These are phyloP conservation scores for Anthracocystis panici-leucophaei DNA, from an alignment of 1,284 basidiomycete genomes.

Conservation along the genomic window DNA sequence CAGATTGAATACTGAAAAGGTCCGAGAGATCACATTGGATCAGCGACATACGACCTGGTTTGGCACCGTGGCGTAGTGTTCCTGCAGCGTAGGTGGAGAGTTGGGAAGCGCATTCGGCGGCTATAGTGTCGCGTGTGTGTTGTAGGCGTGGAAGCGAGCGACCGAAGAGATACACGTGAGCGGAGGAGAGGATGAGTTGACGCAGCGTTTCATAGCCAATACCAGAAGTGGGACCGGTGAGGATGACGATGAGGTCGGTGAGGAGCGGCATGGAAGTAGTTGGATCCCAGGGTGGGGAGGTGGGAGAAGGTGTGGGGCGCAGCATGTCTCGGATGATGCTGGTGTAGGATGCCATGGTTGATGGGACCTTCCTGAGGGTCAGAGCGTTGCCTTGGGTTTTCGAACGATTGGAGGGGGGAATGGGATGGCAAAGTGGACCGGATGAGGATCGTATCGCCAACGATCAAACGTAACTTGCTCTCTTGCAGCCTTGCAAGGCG, in stretches of 20 bases:
- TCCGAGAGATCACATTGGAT: slow-evolving; percentile 51
- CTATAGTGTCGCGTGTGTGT: slow-evolving; percentile 9
- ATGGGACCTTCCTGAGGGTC: too few relatives aligned
- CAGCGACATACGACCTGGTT: slow-evolving; percentile 29
- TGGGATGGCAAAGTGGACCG: too few relatives aligned
- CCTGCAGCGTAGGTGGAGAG: not conserved
- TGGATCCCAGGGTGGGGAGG: slow-evolving; percentile 25
- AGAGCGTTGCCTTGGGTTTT: too few relatives aligned
- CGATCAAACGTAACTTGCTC: too few relatives aligned
- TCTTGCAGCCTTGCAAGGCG: too few relatives aligned
- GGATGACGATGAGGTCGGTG: slow-evolving; percentile 46
- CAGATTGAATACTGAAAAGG: slow-evolving; percentile 39
- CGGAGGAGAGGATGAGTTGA: slow-evolving; percentile 48
- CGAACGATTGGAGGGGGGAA: too few relatives aligned
- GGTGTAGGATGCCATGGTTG: slow-evolving; percentile 38
- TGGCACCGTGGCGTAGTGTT: not conserved
- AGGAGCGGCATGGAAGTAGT: slow-evolving; percentile 28
- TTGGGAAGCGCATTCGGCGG: slow-evolving; percentile 9
- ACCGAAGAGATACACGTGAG: slow-evolving; percentile 59
- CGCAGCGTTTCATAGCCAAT: slow-evolving; percentile 59
- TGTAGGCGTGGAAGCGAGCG: slow-evolving; percentile 17
- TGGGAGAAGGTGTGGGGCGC: not conserved
- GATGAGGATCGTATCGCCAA: too few relatives aligned
- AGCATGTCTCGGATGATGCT: slow-evolving; percentile 27
- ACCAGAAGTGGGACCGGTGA: slow-evolving; percentile 64